Base-by-base conservation (phyloP, 2,329 filamentous ascomycete genomes). In the Fusarium citri region DNA sequence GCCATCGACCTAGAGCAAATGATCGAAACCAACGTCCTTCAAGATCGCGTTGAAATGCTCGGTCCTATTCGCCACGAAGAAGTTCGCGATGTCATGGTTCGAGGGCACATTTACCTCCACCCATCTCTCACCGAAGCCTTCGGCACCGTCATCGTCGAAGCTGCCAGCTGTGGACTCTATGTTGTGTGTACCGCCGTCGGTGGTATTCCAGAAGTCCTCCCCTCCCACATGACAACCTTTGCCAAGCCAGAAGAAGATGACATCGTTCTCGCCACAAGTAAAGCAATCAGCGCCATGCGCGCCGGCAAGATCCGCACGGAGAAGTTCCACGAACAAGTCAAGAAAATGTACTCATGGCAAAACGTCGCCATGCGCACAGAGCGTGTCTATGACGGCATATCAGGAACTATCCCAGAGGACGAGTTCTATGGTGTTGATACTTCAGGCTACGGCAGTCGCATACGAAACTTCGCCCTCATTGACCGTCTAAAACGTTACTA, bases 291-390 rank as follows among this genome's bases (percentile, higher is more conserved):
- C 0, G 91, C 93, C 30, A 86, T 99, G 59, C 90, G 95, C 46
- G 92, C 91, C 8, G 95, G 94, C 72, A 93, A 91, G 74, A 92
- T 99, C 28, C 90, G 94, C 68, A 97, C 96, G 1, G 95, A 98
- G 78, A 89, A 91, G 43, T 99, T 99, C 77, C 96, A 99, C 78
- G 95, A 97, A 72, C 93, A 98, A 80, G 96, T 99, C 68, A 94
- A 95, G 80, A 93, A 92, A 83, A 98, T 98, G 96, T 99, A 99
- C 82, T 97, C 94, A 3, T 99, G 96, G 96, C 93, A 93, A 28
- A 95, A 99, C 78, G 95, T 99, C 28, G 96, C 96, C 16, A 88
- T 92, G 74, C 92, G 96, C 58, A 98, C 96, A 0, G 96, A 99
- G 81, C 88, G 95, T 30, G 96, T 99, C 1, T 99, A 99, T 80